Percentiles rank a stretch among this genome's conserved stretches.
phyloP scores from a whole-genome alignment of 371 early-diverging fungal species.

The Mortierella sp. region DNA sequence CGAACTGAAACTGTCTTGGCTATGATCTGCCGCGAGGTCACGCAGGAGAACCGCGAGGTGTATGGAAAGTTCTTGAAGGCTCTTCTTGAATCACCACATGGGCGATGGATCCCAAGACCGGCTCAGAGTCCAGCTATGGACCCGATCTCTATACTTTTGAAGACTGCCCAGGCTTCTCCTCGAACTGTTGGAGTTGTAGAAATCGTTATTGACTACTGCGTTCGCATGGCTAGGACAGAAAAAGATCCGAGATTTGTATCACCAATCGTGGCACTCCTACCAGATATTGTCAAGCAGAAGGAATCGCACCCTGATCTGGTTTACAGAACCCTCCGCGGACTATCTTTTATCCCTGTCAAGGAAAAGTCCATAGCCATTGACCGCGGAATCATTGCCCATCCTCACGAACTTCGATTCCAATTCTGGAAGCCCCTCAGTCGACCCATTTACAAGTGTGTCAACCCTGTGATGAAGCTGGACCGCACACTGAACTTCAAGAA shows the following conservation, averaged over 20 bases:
- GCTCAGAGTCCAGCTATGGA: neutral
- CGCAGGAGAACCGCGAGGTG: neutral
- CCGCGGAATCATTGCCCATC: constrained; percentile 13
- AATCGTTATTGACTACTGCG: constrained; percentile 16
- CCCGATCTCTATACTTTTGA: neutral
- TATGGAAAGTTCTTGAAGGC: neutral
- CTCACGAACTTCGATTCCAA: neutral
- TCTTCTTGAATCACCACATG: neutral
- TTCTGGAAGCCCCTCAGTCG: neutral
- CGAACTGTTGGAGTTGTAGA: neutral
- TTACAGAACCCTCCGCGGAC: neutral
- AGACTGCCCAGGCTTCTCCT: neutral
- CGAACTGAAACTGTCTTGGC: neutral
- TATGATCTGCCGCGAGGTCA: neutral
- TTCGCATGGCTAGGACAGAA: neutral
- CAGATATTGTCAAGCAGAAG: neutral
- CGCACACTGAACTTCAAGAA: neutral
- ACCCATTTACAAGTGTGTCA: constrained; percentile 10
- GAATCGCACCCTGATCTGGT: neutral
- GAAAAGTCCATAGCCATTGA: constrained; percentile 7
- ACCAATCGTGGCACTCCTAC: neutral
- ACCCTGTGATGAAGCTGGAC: constrained; percentile 9
- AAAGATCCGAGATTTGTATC: neutral
- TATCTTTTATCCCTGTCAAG: constrained; percentile 7
- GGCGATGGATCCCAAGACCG: constrained; percentile 6